Evolutionary conservation across 441 rosid species (phyloP), one percentile per base, ranked within the genome.

Genomic region (Bocquillonia castaneifolia): DNA sequence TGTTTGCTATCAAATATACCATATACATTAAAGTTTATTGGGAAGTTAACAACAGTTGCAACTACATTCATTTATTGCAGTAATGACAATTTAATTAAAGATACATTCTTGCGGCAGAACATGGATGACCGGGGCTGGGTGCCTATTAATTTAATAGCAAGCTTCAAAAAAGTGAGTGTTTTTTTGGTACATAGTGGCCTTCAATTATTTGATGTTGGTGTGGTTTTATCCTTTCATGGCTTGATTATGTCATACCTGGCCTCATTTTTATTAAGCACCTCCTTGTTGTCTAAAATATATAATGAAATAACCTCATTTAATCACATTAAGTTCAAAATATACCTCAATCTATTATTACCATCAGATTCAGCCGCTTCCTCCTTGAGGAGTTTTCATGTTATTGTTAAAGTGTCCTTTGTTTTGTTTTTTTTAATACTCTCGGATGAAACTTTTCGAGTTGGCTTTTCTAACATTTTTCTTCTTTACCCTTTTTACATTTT

Each of bases 111-210:
- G 88, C 88, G 97, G 73, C 81, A 73, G 72, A 83, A 78, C 72
- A 94, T 94, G 99, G 94, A 94, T 87, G 92, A 84, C 10, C 88
- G 85, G 63, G 98, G 98, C 68, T 93, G 92, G 95, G 94, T 81
- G 72, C 81, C 89, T 17, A 74, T 94, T 63, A 69, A 68, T 59
- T 77, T 87, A 70, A 81, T 94, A 69, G 96, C 99, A 55, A 82
- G 89, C 75, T 94, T 94, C 85, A 88, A 84, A 13, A 90, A 81
- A 83, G 99, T 93, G 72, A 82, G 85, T 68, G 56, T 22, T 56
- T 64, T 68, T 66, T 18, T 45, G 64, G 39, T 53, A 47, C 40
- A 61, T 34, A 67, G 34, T 59, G 26, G 26, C 18, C 39, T 57
- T 69, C 59, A 20, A 67, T 57, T 51, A 64, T 56, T 54, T 63